phyloP scores from a whole-genome alignment of 2,329 filamentous ascomycete genomes.

The Claviceps capensis region DNA sequence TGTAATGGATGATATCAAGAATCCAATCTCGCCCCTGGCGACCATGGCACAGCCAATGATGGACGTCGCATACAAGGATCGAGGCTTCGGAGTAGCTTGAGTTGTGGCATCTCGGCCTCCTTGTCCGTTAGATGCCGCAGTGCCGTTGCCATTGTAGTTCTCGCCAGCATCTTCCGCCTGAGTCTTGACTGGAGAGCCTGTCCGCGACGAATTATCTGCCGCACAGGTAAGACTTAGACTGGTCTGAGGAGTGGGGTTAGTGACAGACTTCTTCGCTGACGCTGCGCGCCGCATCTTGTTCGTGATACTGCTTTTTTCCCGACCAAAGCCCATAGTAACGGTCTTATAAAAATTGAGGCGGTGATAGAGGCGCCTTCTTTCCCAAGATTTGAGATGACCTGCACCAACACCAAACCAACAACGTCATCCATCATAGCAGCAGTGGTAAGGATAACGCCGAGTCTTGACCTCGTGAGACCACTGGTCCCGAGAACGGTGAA shows the following conservation, averaged over 20 bases:
- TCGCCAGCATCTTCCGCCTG: not conserved
- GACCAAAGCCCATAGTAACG: conserved; percentile 17
- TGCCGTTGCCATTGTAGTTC: not conserved
- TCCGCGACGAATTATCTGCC: not conserved
- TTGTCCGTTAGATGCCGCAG: not conserved
- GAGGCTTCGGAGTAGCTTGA: conserved; percentile 28
- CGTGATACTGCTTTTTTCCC: not conserved
- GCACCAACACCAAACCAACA: conserved; percentile 62
- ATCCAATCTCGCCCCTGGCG: conserved; percentile 67
- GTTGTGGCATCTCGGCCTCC: not conserved
- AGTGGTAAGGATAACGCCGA: conserved; percentile 51
- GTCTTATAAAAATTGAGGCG: conserved; percentile 27
- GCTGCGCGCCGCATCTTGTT: not conserved
- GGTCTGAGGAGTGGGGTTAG: not conserved
- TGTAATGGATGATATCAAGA: conserved; percentile 58
- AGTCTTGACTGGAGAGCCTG: not conserved
- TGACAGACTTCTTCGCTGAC: not conserved
- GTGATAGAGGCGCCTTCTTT: conserved; percentile 9
- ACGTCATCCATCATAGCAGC: conserved; percentile 78
- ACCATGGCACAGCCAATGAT: conserved; percentile 59
- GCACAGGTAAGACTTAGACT: not conserved
- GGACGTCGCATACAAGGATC: conserved; percentile 52
- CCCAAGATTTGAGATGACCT: conserved; percentile 56
- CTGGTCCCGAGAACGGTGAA: conserved; percentile 40
- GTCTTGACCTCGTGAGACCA: conserved; percentile 27